Conservation (phyloP, 148 eudicot genomes). For the Vaccinium vitisidaea region DNA sequence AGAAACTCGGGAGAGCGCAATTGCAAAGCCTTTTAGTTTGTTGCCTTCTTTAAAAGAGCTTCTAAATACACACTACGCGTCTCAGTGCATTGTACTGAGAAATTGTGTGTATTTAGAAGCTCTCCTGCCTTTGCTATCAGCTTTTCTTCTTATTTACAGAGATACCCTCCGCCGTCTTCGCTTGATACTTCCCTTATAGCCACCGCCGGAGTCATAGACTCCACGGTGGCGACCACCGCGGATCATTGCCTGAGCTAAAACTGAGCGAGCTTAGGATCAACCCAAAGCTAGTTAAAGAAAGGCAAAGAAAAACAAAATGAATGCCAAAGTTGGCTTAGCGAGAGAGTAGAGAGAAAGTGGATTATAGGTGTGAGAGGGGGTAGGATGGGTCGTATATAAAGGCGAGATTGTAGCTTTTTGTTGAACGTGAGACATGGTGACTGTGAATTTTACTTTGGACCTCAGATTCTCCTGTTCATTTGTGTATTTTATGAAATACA, state of each 20-base stretch:
- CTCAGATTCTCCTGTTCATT: neutral
- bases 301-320: neutral
- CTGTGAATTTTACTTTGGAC: neutral
- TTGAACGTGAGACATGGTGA: neutral
- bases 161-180: slow-evolving; percentile 22
- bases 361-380: slow-evolving; percentile 21
- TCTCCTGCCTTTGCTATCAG: neutral
- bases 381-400: slow-evolving; percentile 54
- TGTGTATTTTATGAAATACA: neutral
- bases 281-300: neutral
- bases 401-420: slow-evolving; percentile 28
- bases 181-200: slow-evolving; percentile 17
- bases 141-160: slow-evolving; percentile 18
- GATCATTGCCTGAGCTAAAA: slow-evolving; percentile 1
- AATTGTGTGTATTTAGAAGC: slow-evolving; percentile 8
- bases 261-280: neutral
- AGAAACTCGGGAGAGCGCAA: slow-evolving; percentile 70
- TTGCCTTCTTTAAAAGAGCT: neutral
- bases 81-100: neutral
- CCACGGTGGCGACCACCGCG: slow-evolving; percentile 16
- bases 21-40: slow-evolving; percentile 50
- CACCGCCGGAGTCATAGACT: slow-evolving; percentile 3
- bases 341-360: neutral
- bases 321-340: slow-evolving; percentile 5
- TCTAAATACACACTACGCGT: neutral